A percentile compares a stretch with the other conserved stretches of the same genome.
Conservation (phyloP, 306 rosid genomes). For the Castanopsis chinensis region DNA sequence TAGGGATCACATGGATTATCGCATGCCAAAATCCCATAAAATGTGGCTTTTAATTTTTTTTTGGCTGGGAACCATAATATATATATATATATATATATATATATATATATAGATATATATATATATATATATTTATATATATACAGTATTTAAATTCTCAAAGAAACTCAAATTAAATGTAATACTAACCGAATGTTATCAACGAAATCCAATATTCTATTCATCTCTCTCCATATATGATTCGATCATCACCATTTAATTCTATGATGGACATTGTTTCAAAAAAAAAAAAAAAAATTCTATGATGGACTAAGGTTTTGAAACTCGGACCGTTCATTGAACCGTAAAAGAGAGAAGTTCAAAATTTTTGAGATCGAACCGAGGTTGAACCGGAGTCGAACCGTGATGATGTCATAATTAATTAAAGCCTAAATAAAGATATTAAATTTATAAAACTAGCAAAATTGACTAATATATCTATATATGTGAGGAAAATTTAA, state of each 20-base stretch:
- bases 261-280: neutral
- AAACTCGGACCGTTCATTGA: too few species aligned
- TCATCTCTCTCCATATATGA: neutral
- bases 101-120: neutral
- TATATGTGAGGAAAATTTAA: too few species aligned
- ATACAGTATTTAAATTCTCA: neutral
- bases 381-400: too few species aligned
- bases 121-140: neutral
- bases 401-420: too few species aligned
- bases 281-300: too few species aligned
- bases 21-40: slow-evolving; percentile 40
- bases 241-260: neutral
- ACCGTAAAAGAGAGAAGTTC: too few species aligned
- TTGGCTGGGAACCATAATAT: neutral
- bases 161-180: neutral
- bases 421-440: too few species aligned
- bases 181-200: neutral
- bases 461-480: too few species aligned
- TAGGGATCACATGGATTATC: slow-evolving; percentile 44
- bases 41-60: neutral
- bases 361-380: too few species aligned
- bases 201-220: neutral
- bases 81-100: neutral
- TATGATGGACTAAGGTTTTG: too few species aligned
- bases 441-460: too few species aligned